phyloP scores from a whole-genome alignment of 179 eudicot genomes.

The Beta macrorhiza region DNA sequence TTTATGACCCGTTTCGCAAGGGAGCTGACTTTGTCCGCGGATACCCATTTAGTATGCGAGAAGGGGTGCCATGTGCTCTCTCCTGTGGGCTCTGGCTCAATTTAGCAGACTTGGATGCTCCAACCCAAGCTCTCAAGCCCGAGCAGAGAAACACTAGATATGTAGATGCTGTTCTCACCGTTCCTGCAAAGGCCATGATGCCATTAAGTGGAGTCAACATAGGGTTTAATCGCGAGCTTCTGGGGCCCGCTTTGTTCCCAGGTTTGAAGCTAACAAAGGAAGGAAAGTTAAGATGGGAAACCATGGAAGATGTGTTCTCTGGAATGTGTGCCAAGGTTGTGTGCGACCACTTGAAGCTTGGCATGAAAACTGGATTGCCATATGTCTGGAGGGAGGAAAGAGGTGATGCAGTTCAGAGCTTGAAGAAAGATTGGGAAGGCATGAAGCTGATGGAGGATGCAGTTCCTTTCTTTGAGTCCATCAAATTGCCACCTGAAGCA shows the following conservation, averaged over 20 bases:
- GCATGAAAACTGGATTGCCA: conserved; percentile 88
- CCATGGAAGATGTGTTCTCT: conserved; percentile 75
- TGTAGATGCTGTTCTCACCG: conserved; percentile 91
- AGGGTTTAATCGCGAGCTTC: conserved; percentile 66
- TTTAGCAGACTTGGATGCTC: conserved; percentile 94
- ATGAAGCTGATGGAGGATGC: conserved; percentile 92
- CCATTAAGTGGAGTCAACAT: conserved; percentile 87
- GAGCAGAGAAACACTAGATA: conserved; percentile 61
- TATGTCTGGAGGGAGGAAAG: conserved; percentile 90
- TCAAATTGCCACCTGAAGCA: conserved; percentile 56
- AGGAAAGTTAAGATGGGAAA: conserved; percentile 90
- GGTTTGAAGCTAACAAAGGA: conserved; percentile 73
- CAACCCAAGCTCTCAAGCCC: conserved; percentile 92
- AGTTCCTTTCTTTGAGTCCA: conserved; percentile 72
- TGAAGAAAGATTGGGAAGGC: conserved; percentile 98
- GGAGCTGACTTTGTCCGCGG: conserved; percentile 99
- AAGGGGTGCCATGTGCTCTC: conserved; percentile 76
- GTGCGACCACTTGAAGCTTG: conserved; percentile 73
- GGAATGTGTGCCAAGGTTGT: conserved; percentile 87
- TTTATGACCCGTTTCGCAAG: conserved; percentile 79
- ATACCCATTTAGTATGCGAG: conserved; percentile 87
- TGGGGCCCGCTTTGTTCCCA: conserved; percentile 90
- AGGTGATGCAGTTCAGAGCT: conserved; percentile 72
- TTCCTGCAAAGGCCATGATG: conserved; percentile 69
- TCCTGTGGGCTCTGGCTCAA: conserved; percentile 97